These are phyloP conservation scores for Oryza rufipogon DNA, from an alignment of 176 grass and related monocot species.

Conservation along the genomic window DNA sequence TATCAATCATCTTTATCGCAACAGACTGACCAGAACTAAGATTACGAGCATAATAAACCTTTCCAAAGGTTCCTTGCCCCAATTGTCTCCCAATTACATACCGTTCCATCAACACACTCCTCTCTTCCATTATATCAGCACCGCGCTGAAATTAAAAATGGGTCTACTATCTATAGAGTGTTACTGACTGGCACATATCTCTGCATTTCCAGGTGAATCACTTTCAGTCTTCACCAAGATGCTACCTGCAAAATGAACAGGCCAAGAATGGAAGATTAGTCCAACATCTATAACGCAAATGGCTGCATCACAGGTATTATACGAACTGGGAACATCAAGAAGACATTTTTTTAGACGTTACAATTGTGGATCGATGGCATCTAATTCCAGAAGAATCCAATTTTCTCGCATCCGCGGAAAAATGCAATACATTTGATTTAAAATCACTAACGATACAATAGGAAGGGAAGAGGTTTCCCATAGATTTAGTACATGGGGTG, in stretches of 20 bases:
- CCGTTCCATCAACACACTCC: conserved; percentile 60
- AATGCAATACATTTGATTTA: not conserved
- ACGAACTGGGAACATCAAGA: not conserved
- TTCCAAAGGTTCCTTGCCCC: conserved; percentile 82
- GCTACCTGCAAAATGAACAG: conserved; percentile 30
- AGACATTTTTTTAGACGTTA: not conserved
- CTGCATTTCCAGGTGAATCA: conserved; percentile 43
- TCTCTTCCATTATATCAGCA: conserved; percentile 50
- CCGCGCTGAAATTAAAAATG: not conserved
- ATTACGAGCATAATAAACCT: conserved; percentile 75
- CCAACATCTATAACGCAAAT: conserved; percentile 15
- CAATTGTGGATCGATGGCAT: not conserved
- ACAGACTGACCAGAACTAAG: conserved; percentile 57
- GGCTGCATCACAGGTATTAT: not conserved
- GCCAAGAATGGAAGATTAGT: conserved; percentile 26
- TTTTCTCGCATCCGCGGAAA: not conserved
- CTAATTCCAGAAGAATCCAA: not conserved
- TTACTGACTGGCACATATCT: conserved; percentile 34
- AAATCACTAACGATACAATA: not conserved
- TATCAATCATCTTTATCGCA: conserved; percentile 87
- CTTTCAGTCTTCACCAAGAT: not conserved
- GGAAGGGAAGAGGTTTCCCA: not conserved
- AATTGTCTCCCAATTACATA: conserved; percentile 72
- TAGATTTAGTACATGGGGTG: conserved; percentile 1
- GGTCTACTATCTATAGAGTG: not conserved